phyloP scores from a whole-genome alignment of 768 basidiomycete species.

The Lactarius indigo region DNA sequence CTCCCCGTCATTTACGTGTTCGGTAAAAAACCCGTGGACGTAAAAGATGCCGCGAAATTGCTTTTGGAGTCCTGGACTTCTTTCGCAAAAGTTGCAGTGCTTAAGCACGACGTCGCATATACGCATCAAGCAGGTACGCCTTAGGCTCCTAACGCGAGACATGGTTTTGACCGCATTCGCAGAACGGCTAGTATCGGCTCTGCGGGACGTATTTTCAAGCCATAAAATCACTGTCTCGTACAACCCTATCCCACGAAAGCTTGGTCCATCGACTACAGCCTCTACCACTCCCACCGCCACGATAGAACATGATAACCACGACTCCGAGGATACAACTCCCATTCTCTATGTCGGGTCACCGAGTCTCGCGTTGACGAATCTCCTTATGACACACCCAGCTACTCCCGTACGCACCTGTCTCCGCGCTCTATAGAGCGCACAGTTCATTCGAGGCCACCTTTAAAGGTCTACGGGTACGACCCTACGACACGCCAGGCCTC shows the following conservation, averaged over 20 bases:
- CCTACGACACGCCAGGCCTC: slow-evolving; percentile 46
- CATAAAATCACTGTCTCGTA: slow-evolving; percentile 32
- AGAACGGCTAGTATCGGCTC: slow-evolving; percentile 36
- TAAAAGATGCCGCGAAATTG: slow-evolving; percentile 45
- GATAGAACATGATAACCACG: background rate
- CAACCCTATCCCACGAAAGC: slow-evolving; percentile 31
- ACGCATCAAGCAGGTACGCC: slow-evolving; percentile 58
- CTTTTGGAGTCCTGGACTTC: slow-evolving; percentile 37
- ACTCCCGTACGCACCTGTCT: slow-evolving; percentile 43
- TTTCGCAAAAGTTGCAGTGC: slow-evolving; percentile 39
- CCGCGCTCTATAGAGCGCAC: background rate
- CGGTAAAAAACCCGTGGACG: slow-evolving; percentile 66
- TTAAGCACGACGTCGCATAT: slow-evolving; percentile 79
- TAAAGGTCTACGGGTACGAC: slow-evolving; percentile 74
- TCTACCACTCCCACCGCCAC: background rate
- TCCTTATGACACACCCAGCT: slow-evolving; percentile 77
- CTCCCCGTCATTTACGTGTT: slow-evolving; percentile 91
- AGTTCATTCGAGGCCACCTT: background rate
- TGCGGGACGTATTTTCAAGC: slow-evolving; percentile 28
- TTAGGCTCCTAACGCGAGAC: background rate
- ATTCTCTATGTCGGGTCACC: slow-evolving; percentile 71
- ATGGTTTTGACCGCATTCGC: background rate
- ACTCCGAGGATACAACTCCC: background rate
- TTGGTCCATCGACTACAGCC: slow-evolving; percentile 18
- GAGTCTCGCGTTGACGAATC: slow-evolving; percentile 74